A percentile compares a stretch with the other conserved stretches of the same genome.
Evolutionary conservation across 495 filamentous ascomycete species (phyloP).

Genomic region (Aspergillus bertholletiae): DNA sequence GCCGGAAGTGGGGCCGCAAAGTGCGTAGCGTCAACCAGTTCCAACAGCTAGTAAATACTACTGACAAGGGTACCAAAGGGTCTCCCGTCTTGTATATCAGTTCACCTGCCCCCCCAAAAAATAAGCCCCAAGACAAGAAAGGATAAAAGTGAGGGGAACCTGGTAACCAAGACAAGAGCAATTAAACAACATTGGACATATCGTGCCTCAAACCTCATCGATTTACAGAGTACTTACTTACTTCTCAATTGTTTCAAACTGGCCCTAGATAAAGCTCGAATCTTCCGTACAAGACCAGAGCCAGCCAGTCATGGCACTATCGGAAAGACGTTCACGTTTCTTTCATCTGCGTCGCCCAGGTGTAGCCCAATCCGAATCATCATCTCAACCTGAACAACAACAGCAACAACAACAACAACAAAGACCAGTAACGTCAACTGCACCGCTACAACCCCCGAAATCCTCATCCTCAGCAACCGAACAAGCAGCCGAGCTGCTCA

Average conservation of each 20-base stretch:
- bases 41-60: no score
- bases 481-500: slow-evolving; percentile 23
- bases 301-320: neutral
- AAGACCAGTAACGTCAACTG: no score
- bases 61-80: no score
- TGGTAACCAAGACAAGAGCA: neutral
- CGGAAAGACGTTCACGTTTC: neutral
- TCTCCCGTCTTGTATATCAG: no score
- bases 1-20: no score
- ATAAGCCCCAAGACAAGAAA: neutral
- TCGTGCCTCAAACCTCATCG: neutral
- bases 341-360: neutral
- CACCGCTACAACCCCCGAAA: neutral
- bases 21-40: no score
- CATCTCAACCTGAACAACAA: neutral
- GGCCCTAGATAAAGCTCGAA: no score
- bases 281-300: no score
- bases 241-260: neutral
- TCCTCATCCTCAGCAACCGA: slow-evolving; percentile 9
- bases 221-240: neutral
- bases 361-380: neutral
- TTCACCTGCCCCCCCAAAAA: no score
- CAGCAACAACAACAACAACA: no score
- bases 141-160: slow-evolving; percentile 3
- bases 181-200: neutral